These are phyloP conservation scores for Acacia crassicarpa DNA, from an alignment of 306 rosid species.

Conservation along the genomic window DNA sequence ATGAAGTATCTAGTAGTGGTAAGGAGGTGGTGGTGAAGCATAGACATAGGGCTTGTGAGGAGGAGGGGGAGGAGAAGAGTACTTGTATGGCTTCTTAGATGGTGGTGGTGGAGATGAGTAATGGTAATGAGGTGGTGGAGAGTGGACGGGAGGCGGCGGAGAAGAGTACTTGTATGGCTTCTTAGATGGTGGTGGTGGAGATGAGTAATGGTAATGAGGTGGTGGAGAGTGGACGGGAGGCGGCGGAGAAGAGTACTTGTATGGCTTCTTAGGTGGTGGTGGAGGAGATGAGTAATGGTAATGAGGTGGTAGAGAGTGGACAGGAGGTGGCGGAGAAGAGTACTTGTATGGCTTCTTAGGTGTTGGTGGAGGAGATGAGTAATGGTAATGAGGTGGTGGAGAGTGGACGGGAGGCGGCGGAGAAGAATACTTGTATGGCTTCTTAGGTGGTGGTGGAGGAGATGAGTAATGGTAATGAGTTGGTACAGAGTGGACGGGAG, in stretches of 20 bases:
- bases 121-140: background rate
- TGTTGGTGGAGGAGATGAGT: constrained; percentile 33
- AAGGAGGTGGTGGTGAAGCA: constrained; percentile 67
- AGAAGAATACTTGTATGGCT: background rate
- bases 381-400: constrained; percentile 18
- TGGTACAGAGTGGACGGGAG: background rate
- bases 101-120: constrained; percentile 27
- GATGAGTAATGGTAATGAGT: constrained; percentile 8
- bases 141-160: constrained; percentile 26
- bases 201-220: background rate
- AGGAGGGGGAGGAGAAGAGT: constrained; percentile 15
- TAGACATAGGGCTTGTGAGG: constrained; percentile 44
- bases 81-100: background rate
- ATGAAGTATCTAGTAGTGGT: constrained; percentile 51
- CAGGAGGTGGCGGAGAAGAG: constrained; percentile 6
- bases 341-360: constrained; percentile 9
- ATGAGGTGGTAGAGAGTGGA: background rate
- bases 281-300: background rate
- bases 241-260: background rate
- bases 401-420: constrained; percentile 31
- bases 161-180: background rate
- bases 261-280: background rate
- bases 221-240: background rate
- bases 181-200: constrained; percentile 14
- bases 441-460: constrained; percentile 2